Base-by-base conservation (phyloP, 176 grass and related monocot genomes). In the Carex littledalei region DNA sequence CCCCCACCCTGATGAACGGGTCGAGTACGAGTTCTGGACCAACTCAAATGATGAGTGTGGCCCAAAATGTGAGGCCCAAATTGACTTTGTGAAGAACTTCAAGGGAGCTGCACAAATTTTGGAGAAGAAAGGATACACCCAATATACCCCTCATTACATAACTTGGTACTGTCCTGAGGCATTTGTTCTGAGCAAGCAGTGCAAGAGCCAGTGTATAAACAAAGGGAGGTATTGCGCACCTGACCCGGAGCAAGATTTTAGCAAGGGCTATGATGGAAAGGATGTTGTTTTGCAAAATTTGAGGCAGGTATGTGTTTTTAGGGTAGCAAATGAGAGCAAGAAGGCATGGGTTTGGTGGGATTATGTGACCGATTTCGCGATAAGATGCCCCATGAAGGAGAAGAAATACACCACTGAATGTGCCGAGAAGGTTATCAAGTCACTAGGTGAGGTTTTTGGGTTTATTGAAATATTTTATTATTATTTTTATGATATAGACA, bases 291-390 rank as follows among this genome's bases (percentile, higher is more conserved):
- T 97, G 70, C 94, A 97, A 43, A 97, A 97, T 70, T 88, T 97
- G 83, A 92, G 90, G 26, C 92, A 97, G 86, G 85, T 92, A 37
- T 97, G 94, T 83, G 87, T 94, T 34, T 91, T 87, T 81, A 90
- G 89, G 79, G 87, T 90, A 85, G 90, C 91, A 34, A 97, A 94
- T 86, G 90, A 97, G 45, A 90, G 78, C 81, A 71, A 84, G 39
- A 97, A 97, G 11, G 88, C 90, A 47, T 97, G 92, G 94, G 74
- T 97, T 37, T 97, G 94, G 94, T 97, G 94, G 94, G 92, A 97
- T 82, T 97, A 97, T 76, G 92, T 94, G 64, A 97, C 92, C 10
- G 92, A 97, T 79, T 97, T 97, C 66, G 87, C 88, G 13, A 97
- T 97, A 57, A 79, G 94, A 29, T 97, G 94, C 69, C 92, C 92